phyloP scores from a whole-genome alignment of 192 early-diverging fungal genomes.

The Backusella morwellensis region DNA sequence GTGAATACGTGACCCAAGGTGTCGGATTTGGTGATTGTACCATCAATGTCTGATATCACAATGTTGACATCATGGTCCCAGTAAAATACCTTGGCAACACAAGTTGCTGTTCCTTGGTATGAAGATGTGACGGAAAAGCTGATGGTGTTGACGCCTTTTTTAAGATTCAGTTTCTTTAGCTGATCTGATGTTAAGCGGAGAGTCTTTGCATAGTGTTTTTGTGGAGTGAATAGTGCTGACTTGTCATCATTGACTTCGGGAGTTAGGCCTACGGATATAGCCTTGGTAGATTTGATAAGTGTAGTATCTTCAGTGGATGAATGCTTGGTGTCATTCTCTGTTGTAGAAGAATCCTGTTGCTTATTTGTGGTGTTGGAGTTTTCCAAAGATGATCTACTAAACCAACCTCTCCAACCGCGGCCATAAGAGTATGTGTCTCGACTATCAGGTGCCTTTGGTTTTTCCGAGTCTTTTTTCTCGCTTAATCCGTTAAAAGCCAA shows the following conservation, averaged over 20 bases:
- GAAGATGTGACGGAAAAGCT: constrained; percentile 81
- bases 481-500: constrained; percentile 45
- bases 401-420: constrained; percentile 38
- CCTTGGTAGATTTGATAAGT: constrained; percentile 34
- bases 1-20: constrained; percentile 95
- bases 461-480: background rate
- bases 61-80: constrained; percentile 82
- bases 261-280: constrained; percentile 25
- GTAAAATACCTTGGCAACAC: constrained; percentile 86
- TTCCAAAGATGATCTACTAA: constrained; percentile 32
- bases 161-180: constrained; percentile 73
- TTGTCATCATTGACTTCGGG: background rate
- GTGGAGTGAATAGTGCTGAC: background rate
- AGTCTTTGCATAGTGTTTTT: constrained; percentile 78
- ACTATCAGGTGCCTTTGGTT: constrained; percentile 16
- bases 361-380: constrained; percentile 18
- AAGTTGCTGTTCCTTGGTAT: constrained; percentile 75
- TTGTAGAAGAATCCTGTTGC: background rate
- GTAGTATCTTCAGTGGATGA: constrained; percentile 16
- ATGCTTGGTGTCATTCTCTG: background rate
- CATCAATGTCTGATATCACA: constrained; percentile 98
- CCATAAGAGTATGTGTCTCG: constrained; percentile 37
- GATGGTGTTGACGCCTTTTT: constrained; percentile 87
- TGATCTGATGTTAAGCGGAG: constrained; percentile 92
- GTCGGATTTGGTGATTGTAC: constrained; percentile 98